Percentiles rank a stretch among this genome's conserved stretches.
phyloP scores from a whole-genome alignment of 805 yeast genomes.

The Sugiyamaella chiloensis region DNA sequence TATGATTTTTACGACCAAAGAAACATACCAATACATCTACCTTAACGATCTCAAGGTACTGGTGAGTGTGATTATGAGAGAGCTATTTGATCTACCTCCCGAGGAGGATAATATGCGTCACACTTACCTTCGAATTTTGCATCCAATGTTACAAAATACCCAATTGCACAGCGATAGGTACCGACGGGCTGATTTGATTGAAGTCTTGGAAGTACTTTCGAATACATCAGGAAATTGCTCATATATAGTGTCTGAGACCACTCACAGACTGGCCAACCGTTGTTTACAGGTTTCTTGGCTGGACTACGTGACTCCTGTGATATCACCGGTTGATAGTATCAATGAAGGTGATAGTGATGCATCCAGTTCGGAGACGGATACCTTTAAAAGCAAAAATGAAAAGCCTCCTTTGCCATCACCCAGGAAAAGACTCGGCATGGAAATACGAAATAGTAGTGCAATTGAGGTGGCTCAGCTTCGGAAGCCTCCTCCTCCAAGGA shows the following conservation, averaged over 20 bases:
- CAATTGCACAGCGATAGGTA: constrained; percentile 57
- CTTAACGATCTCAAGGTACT: constrained; percentile 81
- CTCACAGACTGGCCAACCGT: constrained; percentile 27
- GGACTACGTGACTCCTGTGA: constrained; percentile 16
- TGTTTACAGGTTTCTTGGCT: constrained; percentile 28
- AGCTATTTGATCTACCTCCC: constrained; percentile 64
- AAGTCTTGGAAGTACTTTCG: constrained; percentile 48
- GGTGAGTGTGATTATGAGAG: constrained; percentile 78
- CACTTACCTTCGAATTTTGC: constrained; percentile 69
- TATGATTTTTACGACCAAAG: constrained; percentile 62
- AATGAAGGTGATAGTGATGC: constrained; percentile 2
- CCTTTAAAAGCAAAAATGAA: not conserved
- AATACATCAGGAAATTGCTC: constrained; percentile 11
- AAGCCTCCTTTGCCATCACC: constrained; percentile 10
- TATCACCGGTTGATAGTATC: constrained; percentile 7
- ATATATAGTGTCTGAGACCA: constrained; percentile 22
- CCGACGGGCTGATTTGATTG: constrained; percentile 52
- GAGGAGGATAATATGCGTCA: constrained; percentile 58
- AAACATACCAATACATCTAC: constrained; percentile 66
- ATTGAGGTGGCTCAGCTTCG: constrained; percentile 8
- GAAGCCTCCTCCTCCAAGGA: constrained; percentile 18
- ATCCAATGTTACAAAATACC: constrained; percentile 66
- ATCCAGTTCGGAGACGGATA: not conserved
- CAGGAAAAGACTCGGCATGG: constrained; percentile 2
- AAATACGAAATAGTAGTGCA: constrained; percentile 11